Conservation (phyloP, 805 yeast genomes). For the Metschnikowia reukaufii region DNA sequence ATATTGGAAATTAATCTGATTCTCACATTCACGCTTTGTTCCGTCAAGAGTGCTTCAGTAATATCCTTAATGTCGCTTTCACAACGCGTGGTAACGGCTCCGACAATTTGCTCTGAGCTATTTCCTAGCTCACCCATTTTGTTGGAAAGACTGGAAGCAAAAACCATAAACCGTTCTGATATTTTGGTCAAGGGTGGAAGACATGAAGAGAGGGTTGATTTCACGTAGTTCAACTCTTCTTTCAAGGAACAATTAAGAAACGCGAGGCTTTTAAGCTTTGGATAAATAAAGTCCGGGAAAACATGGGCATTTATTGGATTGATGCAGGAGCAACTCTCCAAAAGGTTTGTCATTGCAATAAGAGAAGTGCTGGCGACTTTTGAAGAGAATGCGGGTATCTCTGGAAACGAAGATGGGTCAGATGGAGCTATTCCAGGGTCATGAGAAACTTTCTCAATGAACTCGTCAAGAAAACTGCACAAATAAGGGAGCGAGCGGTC, state of each 20-base stretch:
- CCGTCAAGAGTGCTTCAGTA: slow-evolving; percentile 66
- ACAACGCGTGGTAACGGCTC: slow-evolving; percentile 4
- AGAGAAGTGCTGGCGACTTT: slow-evolving; percentile 70
- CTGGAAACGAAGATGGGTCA: slow-evolving; percentile 9
- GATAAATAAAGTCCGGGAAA: slow-evolving; percentile 80
- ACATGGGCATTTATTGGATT: slow-evolving; percentile 74
- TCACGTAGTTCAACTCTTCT: slow-evolving; percentile 32
- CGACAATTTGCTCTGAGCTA: neutral
- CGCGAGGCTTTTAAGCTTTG: slow-evolving; percentile 48
- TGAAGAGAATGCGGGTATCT: slow-evolving; percentile 36
- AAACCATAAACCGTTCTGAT: slow-evolving; percentile 50
- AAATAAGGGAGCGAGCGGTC: slow-evolving; percentile 85
- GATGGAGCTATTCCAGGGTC: neutral
- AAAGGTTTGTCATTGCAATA: slow-evolving; percentile 62
- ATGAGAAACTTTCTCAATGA: slow-evolving; percentile 13
- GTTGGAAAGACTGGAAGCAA: slow-evolving; percentile 20
- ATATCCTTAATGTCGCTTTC: slow-evolving; percentile 55
- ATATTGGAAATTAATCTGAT: slow-evolving; percentile 69
- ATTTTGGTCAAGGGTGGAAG: slow-evolving; percentile 70
- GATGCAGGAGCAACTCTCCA: slow-evolving; percentile 60
- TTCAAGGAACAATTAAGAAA: slow-evolving; percentile 29
- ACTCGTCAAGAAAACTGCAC: slow-evolving; percentile 68
- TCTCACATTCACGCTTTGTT: slow-evolving; percentile 62
- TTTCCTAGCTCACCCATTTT: slow-evolving; percentile 9
- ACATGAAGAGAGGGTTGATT: slow-evolving; percentile 69